Percentiles rank a stretch among this genome's conserved stretches.
Evolutionary conservation across 768 basidiomycete genomes (phyloP).

Genomic region (Tulasnella sp.): DNA sequence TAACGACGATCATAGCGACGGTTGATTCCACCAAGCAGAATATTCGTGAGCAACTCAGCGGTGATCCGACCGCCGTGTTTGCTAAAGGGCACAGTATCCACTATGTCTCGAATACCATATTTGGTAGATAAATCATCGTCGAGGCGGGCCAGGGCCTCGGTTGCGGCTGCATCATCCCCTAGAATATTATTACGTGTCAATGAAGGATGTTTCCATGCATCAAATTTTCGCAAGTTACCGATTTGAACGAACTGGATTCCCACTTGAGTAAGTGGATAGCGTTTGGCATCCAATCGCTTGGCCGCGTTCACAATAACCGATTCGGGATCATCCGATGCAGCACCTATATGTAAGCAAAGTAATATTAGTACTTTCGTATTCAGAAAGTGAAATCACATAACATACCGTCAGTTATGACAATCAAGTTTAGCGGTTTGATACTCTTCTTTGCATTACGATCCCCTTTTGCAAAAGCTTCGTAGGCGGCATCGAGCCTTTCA

Average conservation of each 20-base stretch:
- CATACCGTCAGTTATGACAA: slow-evolving; percentile 4
- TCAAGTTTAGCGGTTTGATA: no score
- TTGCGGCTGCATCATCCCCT: not conserved
- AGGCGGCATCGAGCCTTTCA: not conserved
- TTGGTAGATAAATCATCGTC: not conserved
- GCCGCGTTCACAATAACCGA: not conserved
- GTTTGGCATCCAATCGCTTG: slow-evolving; percentile 28
- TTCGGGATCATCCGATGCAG: not conserved
- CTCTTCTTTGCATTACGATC: no score
- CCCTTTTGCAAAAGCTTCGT: no score
- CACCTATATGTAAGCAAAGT: not conserved
- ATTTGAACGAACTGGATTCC: slow-evolving; percentile 59
- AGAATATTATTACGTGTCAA: no score
- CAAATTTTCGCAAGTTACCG: slow-evolving; percentile 40
- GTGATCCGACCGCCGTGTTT: not conserved
- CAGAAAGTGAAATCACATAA: no score
- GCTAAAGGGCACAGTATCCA: slow-evolving; percentile 1
- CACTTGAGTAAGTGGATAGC: slow-evolving; percentile 29
- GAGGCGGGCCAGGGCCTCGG: not conserved
- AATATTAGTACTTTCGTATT: no score
- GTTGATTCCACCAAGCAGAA: slow-evolving; percentile 2
- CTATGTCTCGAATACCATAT: not conserved
- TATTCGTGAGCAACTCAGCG: not conserved
- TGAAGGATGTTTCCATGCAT: no score
- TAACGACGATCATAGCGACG: no score